phyloP scores from a whole-genome alignment of 306 rosid genomes.

The Rosa chinensis region DNA sequence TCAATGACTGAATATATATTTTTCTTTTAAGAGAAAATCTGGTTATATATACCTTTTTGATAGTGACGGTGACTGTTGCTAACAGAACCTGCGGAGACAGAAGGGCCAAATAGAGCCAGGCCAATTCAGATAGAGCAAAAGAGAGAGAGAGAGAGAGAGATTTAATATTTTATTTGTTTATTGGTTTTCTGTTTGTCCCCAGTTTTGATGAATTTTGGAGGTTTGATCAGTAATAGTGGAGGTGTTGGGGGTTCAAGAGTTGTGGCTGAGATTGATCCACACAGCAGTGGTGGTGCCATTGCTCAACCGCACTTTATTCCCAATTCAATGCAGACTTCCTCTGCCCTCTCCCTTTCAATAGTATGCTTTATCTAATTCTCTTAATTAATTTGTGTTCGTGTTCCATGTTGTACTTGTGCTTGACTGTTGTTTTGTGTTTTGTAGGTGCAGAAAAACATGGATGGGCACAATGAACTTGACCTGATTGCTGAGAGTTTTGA shows the following conservation, averaged over 20 bases:
- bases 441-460: slow-evolving; percentile 65
- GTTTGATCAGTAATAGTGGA: slow-evolving; percentile 36
- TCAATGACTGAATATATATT: slow-evolving; percentile 32
- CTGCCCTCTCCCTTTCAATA: slow-evolving; percentile 39
- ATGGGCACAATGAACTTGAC: slow-evolving; percentile 51
- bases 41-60: slow-evolving; percentile 21
- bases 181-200: background rate
- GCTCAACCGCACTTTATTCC: slow-evolving; percentile 30
- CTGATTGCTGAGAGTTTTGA: slow-evolving; percentile 60
- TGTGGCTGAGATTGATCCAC: slow-evolving; percentile 40
- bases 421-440: slow-evolving; percentile 17
- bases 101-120: slow-evolving; percentile 15
- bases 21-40: background rate
- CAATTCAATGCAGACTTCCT: slow-evolving; percentile 35
- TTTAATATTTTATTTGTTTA: background rate
- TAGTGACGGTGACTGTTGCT: slow-evolving; percentile 34
- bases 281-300: slow-evolving; percentile 32
- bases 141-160: slow-evolving; percentile 21
- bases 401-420: background rate
- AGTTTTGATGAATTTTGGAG: slow-evolving; percentile 34
- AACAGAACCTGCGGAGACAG: background rate
- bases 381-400: slow-evolving; percentile 4
- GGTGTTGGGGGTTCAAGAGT: slow-evolving; percentile 25
- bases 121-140: slow-evolving; percentile 4
- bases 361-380: slow-evolving; percentile 35